A percentile compares a stretch with the other conserved stretches of the same genome.
These are phyloP conservation scores for Trypanosoma congolense DNA, from an alignment of 208 protist genomes.

Conservation along the genomic window DNA sequence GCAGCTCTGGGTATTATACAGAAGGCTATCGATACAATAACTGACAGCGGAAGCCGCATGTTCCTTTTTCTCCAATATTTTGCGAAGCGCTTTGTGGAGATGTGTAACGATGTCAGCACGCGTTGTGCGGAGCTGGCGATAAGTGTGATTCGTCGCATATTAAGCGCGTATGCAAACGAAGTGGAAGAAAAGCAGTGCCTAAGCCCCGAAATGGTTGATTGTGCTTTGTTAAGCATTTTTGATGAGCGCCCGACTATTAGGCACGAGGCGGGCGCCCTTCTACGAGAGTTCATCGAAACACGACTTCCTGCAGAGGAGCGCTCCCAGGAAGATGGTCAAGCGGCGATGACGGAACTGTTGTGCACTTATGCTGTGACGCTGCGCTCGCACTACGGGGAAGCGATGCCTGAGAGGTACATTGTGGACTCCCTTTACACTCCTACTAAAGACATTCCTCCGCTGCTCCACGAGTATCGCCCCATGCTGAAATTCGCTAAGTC, in stretches of 20 bases:
- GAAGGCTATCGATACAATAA: conserved; percentile 44
- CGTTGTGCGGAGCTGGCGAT: conserved; percentile 84
- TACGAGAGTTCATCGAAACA: conserved; percentile 83
- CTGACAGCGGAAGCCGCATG: conserved; percentile 63
- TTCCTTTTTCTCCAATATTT: conserved; percentile 86
- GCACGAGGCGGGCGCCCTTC: conserved; percentile 68
- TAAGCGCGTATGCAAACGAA: conserved; percentile 53
- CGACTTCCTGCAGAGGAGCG: conserved; percentile 48
- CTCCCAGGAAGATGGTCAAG: conserved; percentile 39
- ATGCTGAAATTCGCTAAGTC: conserved; percentile 40
- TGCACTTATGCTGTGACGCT: conserved; percentile 72
- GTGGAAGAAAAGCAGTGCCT: conserved; percentile 60
- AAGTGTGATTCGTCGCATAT: conserved; percentile 67
- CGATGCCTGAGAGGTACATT: conserved; percentile 81
- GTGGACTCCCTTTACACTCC: conserved; percentile 80
- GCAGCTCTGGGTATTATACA: conserved; percentile 77
- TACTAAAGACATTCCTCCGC: conserved; percentile 35
- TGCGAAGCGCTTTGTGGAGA: conserved; percentile 71
- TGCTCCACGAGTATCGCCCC: conserved; percentile 48
- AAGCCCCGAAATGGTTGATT: conserved; percentile 77
- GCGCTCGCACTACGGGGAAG: conserved; percentile 62
- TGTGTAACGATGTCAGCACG: conserved; percentile 77
- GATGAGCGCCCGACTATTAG: conserved; percentile 86
- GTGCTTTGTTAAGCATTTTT: conserved; percentile 72
- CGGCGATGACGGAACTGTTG: conserved; percentile 60